A percentile compares a stretch with the other conserved stretches of the same genome.
Evolutionary conservation across 2,329 filamentous ascomycete species (phyloP).

Genomic region (Remersonia thermophila): DNA sequence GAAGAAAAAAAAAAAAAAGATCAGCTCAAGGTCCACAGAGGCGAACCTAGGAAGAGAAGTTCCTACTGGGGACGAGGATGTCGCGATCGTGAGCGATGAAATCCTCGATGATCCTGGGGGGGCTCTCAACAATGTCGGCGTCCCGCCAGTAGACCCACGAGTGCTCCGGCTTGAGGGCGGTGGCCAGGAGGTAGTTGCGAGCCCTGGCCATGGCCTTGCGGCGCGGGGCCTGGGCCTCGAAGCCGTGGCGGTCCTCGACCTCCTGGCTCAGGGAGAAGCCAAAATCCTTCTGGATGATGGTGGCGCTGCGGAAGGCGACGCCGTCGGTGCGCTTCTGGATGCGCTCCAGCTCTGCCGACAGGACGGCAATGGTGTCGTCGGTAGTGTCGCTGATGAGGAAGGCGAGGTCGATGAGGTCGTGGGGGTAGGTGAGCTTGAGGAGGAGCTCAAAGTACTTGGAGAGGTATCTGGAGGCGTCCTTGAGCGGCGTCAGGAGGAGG

Average conservation of each 20-base stretch:
- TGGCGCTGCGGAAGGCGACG: slow-evolving; percentile 73
- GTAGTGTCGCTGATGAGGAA: slow-evolving; percentile 88
- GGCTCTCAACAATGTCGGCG: slow-evolving; percentile 89
- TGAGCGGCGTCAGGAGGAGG: slow-evolving; percentile 82
- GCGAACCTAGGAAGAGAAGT: no score
- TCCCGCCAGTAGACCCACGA: slow-evolving; percentile 99
- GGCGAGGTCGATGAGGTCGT: slow-evolving; percentile 85
- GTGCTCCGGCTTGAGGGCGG: slow-evolving; percentile 82
- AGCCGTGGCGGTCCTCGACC: slow-evolving; percentile 74
- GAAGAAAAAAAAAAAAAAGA: no score
- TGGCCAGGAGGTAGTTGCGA: slow-evolving; percentile 78
- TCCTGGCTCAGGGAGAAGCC: slow-evolving; percentile 60
- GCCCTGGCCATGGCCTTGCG: slow-evolving; percentile 83
- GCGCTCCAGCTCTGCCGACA: slow-evolving; percentile 74
- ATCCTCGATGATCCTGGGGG: slow-evolving; percentile 78
- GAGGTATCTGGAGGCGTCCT: slow-evolving; percentile 73
- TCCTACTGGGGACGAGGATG: slow-evolving; percentile 84
- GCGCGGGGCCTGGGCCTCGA: slow-evolving; percentile 76
- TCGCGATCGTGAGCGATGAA: slow-evolving; percentile 91
- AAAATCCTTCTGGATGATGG: slow-evolving; percentile 87
- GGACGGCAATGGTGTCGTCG: slow-evolving; percentile 82
- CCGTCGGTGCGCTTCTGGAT: slow-evolving; percentile 72
- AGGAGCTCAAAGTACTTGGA: slow-evolving; percentile 89
- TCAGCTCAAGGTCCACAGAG: no score
- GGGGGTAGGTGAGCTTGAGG: slow-evolving; percentile 80